Conservation (phyloP, 2,329 filamentous ascomycete species). For the Trichophyton benhamiae region DNA sequence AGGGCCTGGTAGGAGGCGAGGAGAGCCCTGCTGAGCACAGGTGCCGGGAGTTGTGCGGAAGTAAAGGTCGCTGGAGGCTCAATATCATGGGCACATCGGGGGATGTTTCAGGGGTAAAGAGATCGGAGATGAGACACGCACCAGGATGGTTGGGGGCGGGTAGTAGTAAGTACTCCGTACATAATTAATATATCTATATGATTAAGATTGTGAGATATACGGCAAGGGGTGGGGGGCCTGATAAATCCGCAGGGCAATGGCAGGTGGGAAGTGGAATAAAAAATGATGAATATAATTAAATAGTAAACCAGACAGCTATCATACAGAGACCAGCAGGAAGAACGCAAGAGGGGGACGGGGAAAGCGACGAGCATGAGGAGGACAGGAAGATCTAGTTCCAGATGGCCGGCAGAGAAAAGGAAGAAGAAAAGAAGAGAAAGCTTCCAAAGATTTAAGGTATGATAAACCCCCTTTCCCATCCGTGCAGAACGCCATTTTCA, state of each 20-base stretch:
- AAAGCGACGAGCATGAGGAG: not conserved
- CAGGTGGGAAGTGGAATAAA: not conserved
- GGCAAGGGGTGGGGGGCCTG: not conserved
- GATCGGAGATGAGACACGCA: not conserved
- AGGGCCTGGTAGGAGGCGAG: not conserved
- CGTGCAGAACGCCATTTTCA: not conserved
- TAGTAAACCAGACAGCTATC: not conserved
- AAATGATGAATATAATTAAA: not conserved
- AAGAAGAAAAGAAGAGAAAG: not conserved
- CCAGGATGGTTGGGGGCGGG: not conserved
- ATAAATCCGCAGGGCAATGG: not conserved
- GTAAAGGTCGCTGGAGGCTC: not conserved
- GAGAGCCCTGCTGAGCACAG: not conserved
- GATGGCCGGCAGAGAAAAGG: not conserved
- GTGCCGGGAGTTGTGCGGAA: not conserved
- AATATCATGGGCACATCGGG: not conserved
- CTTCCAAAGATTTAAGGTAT: not conserved
- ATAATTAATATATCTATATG: not conserved
- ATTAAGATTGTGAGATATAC: not conserved
- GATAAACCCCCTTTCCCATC: not conserved
- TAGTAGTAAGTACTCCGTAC: too few relatives aligned
- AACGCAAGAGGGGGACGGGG: not conserved
- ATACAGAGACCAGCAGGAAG: not conserved
- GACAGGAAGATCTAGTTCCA: not conserved
- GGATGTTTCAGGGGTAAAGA: conserved; percentile 1